Percentiles rank a stretch among this genome's conserved stretches.
Conservation (phyloP, 106 monocot genomes). For the Chionographis japonica region DNA sequence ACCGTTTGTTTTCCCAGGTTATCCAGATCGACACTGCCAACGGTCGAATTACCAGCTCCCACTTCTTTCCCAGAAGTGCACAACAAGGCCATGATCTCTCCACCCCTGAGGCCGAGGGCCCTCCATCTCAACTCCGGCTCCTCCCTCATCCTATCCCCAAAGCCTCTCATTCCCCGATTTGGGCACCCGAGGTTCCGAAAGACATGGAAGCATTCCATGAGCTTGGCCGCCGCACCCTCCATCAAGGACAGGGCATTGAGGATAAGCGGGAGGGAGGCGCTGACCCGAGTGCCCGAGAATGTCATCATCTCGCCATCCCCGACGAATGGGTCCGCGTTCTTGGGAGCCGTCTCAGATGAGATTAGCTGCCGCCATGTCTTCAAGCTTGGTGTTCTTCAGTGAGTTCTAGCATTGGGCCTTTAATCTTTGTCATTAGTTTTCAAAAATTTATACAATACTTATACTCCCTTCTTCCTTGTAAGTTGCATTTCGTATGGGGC, state of each 20-base stretch:
- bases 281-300: constrained; percentile 33
- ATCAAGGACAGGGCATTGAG: constrained; percentile 28
- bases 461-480: too few relatives aligned
- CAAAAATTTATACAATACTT: too few relatives aligned
- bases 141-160: constrained; percentile 7
- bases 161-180: not conserved
- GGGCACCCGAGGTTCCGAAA: constrained; percentile 3
- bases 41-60: not conserved
- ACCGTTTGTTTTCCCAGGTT: not conserved
- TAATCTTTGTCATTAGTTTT: not conserved
- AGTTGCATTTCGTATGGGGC: not conserved
- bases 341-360: constrained; percentile 26
- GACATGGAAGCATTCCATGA: constrained; percentile 21
- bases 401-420: not conserved
- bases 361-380: constrained; percentile 34
- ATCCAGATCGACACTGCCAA: not conserved
- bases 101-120: constrained; percentile 1
- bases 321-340: constrained; percentile 8
- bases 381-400: constrained; percentile 37
- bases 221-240: constrained; percentile 10
- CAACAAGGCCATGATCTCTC: constrained; percentile 4
- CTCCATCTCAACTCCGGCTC: constrained; percentile 1
- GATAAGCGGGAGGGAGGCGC: constrained; percentile 30
- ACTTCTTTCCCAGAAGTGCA: not conserved
- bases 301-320: constrained; percentile 10